phyloP scores from a whole-genome alignment of 2,329 filamentous ascomycete species.

The Pyrenophora teres region DNA sequence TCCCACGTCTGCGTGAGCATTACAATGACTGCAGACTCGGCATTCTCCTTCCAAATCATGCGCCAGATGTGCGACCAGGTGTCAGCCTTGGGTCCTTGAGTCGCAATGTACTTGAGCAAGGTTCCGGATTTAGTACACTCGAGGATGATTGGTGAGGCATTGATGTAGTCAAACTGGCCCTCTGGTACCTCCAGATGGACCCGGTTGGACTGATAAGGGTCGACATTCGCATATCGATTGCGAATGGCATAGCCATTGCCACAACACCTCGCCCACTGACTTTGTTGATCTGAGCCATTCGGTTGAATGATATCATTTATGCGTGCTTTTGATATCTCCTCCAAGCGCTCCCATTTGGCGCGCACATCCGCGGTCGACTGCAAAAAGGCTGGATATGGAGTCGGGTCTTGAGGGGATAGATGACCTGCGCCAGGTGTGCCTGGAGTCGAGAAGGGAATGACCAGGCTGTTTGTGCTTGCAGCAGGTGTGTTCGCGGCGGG shows the following conservation, averaged over 20 bases:
- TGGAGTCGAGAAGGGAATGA: slow-evolving; percentile 29
- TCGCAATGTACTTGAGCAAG: slow-evolving; percentile 77
- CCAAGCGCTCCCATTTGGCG: slow-evolving; percentile 64
- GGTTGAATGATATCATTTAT: slow-evolving; percentile 51
- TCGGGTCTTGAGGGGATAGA: slow-evolving; percentile 23
- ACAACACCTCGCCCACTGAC: slow-evolving; percentile 63
- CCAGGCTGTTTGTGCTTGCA: slow-evolving; percentile 40
- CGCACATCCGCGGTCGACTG: slow-evolving; percentile 59
- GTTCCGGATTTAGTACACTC: slow-evolving; percentile 48
- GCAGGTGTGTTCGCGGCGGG: slow-evolving; percentile 34
- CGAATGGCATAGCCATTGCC: slow-evolving; percentile 63
- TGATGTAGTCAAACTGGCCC: slow-evolving; percentile 61
- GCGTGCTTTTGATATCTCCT: slow-evolving; percentile 64
- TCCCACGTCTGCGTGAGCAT: slow-evolving; percentile 94
- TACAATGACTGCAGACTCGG: slow-evolving; percentile 74
- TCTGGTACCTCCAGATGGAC: slow-evolving; percentile 79
- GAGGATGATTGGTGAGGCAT: slow-evolving; percentile 54
- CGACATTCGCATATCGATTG: slow-evolving; percentile 88
- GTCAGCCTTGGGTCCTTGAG: slow-evolving; percentile 82
- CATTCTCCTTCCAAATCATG: slow-evolving; percentile 88
- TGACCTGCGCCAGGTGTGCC: slow-evolving; percentile 17
- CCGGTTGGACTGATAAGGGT: slow-evolving; percentile 86
- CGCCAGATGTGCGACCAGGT: slow-evolving; percentile 88
- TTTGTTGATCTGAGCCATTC: slow-evolving; percentile 51
- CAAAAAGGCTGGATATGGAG: slow-evolving; percentile 59